Conservation (phyloP, 148 eudicot genomes). For the Camellia sinensis region DNA sequence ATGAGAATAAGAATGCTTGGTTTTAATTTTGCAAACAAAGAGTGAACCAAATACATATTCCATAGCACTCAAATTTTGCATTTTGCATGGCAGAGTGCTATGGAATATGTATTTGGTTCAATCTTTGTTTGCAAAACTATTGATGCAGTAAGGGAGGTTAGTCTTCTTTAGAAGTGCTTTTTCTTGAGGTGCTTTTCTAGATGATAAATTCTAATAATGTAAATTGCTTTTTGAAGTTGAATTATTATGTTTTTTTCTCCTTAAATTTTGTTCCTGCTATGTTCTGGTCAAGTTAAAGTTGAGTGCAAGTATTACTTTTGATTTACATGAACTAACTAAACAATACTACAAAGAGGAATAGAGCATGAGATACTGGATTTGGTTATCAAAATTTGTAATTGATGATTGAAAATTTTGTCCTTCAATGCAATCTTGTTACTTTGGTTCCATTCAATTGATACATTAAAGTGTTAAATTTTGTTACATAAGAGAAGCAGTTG, state of each 20-base stretch:
- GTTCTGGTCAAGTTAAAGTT: background rate
- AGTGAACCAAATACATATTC: too few species aligned
- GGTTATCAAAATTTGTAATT: too few species aligned
- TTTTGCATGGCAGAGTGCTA: constrained; percentile 57
- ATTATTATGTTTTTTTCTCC: background rate
- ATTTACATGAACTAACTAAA: background rate
- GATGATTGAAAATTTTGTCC: too few species aligned
- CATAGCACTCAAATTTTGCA: too few species aligned
- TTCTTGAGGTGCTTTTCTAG: constrained; percentile 1
- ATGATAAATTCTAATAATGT: background rate
- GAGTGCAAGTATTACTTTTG: background rate
- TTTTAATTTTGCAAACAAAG: too few species aligned
- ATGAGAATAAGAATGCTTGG: too few species aligned
- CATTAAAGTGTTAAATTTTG: background rate
- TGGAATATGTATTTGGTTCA: constrained; percentile 95
- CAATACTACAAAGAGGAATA: background rate
- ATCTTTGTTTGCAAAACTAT: constrained; percentile 87
- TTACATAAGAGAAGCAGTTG: constrained; percentile 1
- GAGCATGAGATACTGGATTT: background rate
- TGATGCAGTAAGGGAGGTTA: constrained; percentile 82
- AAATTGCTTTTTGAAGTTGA: background rate
- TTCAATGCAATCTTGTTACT: too few species aligned
- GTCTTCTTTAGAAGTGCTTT: constrained; percentile 12
- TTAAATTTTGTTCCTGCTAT: background rate
- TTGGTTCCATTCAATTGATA: background rate